Percentiles rank a stretch among this genome's conserved stretches.
phyloP scores from a whole-genome alignment of 805 yeast species.

The Tetrapisispora arboricola region DNA sequence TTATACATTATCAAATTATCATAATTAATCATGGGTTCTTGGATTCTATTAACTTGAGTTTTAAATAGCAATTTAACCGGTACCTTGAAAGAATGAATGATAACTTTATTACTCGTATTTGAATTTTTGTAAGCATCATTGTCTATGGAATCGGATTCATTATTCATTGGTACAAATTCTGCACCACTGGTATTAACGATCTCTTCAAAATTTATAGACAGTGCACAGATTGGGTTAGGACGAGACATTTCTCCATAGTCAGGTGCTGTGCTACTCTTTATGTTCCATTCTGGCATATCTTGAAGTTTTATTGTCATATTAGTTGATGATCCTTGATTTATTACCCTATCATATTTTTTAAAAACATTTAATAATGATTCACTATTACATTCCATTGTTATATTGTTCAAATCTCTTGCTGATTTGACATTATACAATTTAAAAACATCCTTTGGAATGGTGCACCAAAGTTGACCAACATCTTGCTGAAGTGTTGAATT shows the following conservation, averaged over 20 bases:
- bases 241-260: conserved; percentile 3
- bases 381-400: conserved; percentile 27
- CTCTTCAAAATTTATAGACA: conserved; percentile 26
- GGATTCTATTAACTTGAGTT: conserved; percentile 40
- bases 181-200: conserved; percentile 11
- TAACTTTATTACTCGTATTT: conserved; percentile 23
- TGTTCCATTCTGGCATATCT: conserved; percentile 23
- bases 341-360: conserved; percentile 22
- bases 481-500: conserved; percentile 18
- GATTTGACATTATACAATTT: conserved; percentile 19
- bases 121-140: conserved; percentile 3
- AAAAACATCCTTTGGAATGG: conserved; percentile 25
- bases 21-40: conserved; percentile 53
- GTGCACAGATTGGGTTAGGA: conserved; percentile 19
- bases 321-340: conserved; percentile 21
- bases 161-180: conserved; percentile 5
- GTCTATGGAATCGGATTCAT: conserved; percentile 4
- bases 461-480: conserved; percentile 27
- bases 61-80: conserved; percentile 57
- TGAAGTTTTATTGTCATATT: conserved; percentile 22
- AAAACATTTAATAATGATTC: conserved; percentile 24
- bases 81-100: conserved; percentile 57
- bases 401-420: conserved; percentile 20
- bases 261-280: neutral
- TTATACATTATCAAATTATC: conserved; percentile 47